Evolutionary conservation across 2,329 filamentous ascomycete species (phyloP).

Genomic region (Hansfordia pulvinata): DNA sequence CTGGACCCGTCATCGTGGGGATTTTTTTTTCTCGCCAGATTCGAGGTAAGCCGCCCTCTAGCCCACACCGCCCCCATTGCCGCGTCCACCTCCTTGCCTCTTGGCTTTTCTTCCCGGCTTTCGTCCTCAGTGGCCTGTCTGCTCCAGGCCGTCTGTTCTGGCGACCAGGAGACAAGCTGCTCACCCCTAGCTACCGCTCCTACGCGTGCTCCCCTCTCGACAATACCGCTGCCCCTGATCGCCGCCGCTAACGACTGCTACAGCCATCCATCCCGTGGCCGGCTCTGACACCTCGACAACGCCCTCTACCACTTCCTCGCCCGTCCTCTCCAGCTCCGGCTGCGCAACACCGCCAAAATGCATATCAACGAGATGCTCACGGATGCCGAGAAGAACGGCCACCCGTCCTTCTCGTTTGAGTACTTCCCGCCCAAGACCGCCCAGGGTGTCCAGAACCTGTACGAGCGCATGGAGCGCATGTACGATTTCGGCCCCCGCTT

Average conservation of each 20-base stretch:
- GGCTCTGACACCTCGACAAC: too few relatives aligned
- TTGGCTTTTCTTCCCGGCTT: too few relatives aligned
- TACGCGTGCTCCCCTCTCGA: not conserved
- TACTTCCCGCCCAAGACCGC: slow-evolving; percentile 98
- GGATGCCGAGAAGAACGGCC: slow-evolving; percentile 63
- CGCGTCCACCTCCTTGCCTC: too few relatives aligned
- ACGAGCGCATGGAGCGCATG: slow-evolving; percentile 99
- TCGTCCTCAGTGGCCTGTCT: too few relatives aligned
- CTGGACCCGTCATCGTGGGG: too few relatives aligned
- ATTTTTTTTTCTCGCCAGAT: too few relatives aligned
- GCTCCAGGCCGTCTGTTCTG: too few relatives aligned
- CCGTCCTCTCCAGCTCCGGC: not conserved
- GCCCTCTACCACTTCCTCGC: too few relatives aligned
- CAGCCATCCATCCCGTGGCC: too few relatives aligned
- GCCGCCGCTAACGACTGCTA: not conserved
- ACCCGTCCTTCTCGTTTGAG: slow-evolving; percentile 94
- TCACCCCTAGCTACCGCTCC: not conserved
- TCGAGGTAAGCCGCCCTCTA: too few relatives aligned
- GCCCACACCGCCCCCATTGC: too few relatives aligned
- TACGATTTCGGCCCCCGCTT: slow-evolving; percentile 87
- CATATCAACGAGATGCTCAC: slow-evolving; percentile 88
- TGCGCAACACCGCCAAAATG: slow-evolving; percentile 43
- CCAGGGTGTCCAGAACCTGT: slow-evolving; percentile 95
- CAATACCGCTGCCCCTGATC: slow-evolving; percentile 4
- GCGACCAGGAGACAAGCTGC: too few relatives aligned